Conservation (phyloP, 2,329 filamentous ascomycete genomes). For the Xylariales sp. region DNA sequence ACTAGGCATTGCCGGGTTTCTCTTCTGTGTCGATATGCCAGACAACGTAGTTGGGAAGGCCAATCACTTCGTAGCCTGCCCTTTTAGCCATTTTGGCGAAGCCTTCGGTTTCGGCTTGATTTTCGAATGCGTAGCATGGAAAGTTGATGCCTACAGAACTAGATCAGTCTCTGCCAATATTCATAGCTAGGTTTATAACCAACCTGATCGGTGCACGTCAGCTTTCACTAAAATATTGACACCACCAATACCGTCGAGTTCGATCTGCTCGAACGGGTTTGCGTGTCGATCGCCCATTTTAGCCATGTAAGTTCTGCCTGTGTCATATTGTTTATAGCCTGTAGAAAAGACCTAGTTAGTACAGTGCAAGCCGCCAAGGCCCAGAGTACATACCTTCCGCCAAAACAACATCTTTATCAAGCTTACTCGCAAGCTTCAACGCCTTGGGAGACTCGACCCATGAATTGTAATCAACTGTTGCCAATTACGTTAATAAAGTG, state of each 20-base stretch:
- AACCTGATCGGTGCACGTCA: slow-evolving; percentile 94
- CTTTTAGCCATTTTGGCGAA: slow-evolving; percentile 99
- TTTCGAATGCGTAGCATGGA: slow-evolving; percentile 95
- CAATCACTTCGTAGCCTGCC: slow-evolving; percentile 91
- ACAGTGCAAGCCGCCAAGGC: slow-evolving; percentile 4
- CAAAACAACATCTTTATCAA: slow-evolving; percentile 84
- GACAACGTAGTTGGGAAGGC: slow-evolving; percentile 96
- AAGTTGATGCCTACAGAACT: slow-evolving; percentile 86
- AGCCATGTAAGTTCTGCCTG: slow-evolving; percentile 89
- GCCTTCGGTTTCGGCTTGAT: slow-evolving; percentile 98
- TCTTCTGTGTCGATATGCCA: slow-evolving; percentile 99
- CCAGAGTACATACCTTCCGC: slow-evolving; percentile 80
- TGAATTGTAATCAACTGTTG: slow-evolving; percentile 95
- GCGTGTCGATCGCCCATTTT: slow-evolving; percentile 91
- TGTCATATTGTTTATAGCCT: slow-evolving; percentile 95
- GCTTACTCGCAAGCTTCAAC: slow-evolving; percentile 75
- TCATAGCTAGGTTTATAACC: slow-evolving; percentile 42
- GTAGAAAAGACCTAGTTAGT: slow-evolving; percentile 31
- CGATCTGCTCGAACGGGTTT: slow-evolving; percentile 91
- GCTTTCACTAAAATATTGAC: slow-evolving; percentile 98
- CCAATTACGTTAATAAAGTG: slow-evolving; percentile 38
- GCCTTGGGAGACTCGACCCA: slow-evolving; percentile 95
- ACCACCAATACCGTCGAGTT: slow-evolving; percentile 94
- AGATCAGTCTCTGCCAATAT: slow-evolving; percentile 42
- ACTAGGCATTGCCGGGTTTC: slow-evolving; percentile 81